Conservation (phyloP, 805 yeast species). For the Lachancea quebecensis region DNA sequence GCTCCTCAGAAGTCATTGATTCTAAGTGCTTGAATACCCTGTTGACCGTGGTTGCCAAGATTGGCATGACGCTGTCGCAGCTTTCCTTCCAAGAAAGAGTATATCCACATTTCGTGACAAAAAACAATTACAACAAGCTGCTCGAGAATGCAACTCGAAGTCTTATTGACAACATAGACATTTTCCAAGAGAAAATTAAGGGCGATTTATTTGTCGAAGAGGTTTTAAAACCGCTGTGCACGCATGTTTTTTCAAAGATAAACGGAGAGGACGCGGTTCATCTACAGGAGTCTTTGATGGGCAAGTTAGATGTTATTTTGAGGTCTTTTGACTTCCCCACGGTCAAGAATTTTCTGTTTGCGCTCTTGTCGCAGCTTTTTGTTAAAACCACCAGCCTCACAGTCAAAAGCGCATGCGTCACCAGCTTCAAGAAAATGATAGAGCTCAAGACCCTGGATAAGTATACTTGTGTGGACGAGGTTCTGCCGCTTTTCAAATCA, state of each 20-base stretch:
- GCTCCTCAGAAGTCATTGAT: constrained; percentile 34
- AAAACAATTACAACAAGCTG: constrained; percentile 17
- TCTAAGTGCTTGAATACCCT: constrained; percentile 33
- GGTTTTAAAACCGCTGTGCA: constrained; percentile 26
- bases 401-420: constrained; percentile 63
- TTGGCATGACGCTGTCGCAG: constrained; percentile 64
- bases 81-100: constrained; percentile 71
- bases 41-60: constrained; percentile 49
- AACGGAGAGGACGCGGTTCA: constrained; percentile 19
- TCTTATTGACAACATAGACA: constrained; percentile 42
- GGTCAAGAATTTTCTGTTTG: constrained; percentile 69
- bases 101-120: constrained; percentile 35
- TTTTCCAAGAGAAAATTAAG: constrained; percentile 43
- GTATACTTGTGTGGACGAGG: constrained; percentile 62
- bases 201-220: constrained; percentile 41
- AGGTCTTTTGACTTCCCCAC: constrained; percentile 56
- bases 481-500: constrained; percentile 69
- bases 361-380: constrained; percentile 64
- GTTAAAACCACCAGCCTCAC: constrained; percentile 78
- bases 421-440: constrained; percentile 52
- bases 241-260: constrained; percentile 19
- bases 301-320: constrained; percentile 36
- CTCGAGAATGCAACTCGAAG: constrained; percentile 28
- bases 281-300: constrained; percentile 50
- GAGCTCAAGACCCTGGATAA: constrained; percentile 60